Evolutionary conservation across 148 eudicot genomes (phyloP).

Genomic region (Beta vulgaris): DNA sequence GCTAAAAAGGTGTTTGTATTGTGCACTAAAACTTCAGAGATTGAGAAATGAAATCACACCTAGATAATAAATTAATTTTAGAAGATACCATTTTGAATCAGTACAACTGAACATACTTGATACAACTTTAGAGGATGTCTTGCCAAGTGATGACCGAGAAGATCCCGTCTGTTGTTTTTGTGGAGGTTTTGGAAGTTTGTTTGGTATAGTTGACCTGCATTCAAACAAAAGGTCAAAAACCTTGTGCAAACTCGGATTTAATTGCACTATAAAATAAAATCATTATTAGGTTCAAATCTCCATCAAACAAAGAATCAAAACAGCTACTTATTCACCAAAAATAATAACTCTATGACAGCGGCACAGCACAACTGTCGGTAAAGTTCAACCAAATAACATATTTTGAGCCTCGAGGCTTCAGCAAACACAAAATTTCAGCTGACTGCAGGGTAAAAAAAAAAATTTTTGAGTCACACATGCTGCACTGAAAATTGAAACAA

Average conservation of each 20-base stretch:
- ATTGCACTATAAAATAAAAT: background rate
- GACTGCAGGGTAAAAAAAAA: background rate
- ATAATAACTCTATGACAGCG: background rate
- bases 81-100: background rate
- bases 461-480: background rate
- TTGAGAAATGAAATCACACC: background rate
- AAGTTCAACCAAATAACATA: background rate
- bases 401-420: background rate
- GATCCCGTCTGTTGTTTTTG: slow-evolving; percentile 49
- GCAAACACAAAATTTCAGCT: background rate
- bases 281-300: background rate
- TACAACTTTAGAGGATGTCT: slow-evolving; percentile 44
- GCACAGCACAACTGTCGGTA: too few relatives aligned
- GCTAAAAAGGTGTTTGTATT: background rate
- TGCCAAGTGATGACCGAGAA: slow-evolving; percentile 45
- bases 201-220: slow-evolving; percentile 52
- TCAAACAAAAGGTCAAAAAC: slow-evolving; percentile 6
- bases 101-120: slow-evolving; percentile 49
- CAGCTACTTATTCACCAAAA: background rate
- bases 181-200: slow-evolving; percentile 68
- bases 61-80: background rate
- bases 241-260: background rate
- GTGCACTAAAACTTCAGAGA: background rate
- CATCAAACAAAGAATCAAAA: background rate
- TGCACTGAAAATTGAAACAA: background rate